These are phyloP conservation scores for Tylopilus vinaceipallidus DNA, from an alignment of 768 basidiomycete genomes.

Conservation along the genomic window DNA sequence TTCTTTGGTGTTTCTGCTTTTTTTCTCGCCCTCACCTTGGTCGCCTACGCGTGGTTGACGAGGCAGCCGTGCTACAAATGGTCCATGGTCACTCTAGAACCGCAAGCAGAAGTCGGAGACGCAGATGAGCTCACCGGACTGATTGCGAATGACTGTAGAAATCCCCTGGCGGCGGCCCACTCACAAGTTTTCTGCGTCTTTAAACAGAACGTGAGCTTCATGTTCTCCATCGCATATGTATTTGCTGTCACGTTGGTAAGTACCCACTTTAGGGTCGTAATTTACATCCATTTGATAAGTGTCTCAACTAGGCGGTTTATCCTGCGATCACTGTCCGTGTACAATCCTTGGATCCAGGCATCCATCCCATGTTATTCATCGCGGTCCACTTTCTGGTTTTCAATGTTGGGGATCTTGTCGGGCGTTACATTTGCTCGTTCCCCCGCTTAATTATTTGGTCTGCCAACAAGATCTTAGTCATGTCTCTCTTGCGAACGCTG, in stretches of 20 bases:
- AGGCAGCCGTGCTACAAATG: conserved; percentile 57
- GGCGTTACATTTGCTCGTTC: conserved; percentile 67
- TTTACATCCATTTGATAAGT: conserved; percentile 1
- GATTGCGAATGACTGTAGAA: conserved; percentile 30
- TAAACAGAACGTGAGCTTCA: conserved; percentile 64
- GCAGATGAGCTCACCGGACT: conserved; percentile 34
- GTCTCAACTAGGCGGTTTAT: conserved; percentile 65
- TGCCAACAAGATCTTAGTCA: conserved; percentile 52
- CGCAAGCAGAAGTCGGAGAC: conserved; percentile 23
- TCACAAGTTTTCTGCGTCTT: conserved; percentile 50
- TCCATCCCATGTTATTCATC: conserved; percentile 80
- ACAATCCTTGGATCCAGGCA: conserved; percentile 58
- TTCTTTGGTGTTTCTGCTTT: conserved; percentile 73
- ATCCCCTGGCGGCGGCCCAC: conserved; percentile 34
- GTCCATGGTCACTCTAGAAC: conserved; percentile 49
- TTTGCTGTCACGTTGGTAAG: conserved; percentile 83
- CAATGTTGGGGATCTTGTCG: conserved; percentile 69
- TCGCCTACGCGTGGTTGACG: conserved; percentile 56
- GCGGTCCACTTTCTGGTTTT: conserved; percentile 76
- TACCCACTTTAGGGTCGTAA: not conserved
- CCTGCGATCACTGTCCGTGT: conserved; percentile 85
- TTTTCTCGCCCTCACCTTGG: conserved; percentile 55
- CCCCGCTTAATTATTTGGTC: conserved; percentile 70
- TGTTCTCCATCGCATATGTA: conserved; percentile 72
- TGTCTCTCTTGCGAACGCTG: conserved; percentile 69